These are phyloP conservation scores for Aspergillus unguis DNA, from an alignment of 2,329 filamentous ascomycete genomes.

Conservation along the genomic window DNA sequence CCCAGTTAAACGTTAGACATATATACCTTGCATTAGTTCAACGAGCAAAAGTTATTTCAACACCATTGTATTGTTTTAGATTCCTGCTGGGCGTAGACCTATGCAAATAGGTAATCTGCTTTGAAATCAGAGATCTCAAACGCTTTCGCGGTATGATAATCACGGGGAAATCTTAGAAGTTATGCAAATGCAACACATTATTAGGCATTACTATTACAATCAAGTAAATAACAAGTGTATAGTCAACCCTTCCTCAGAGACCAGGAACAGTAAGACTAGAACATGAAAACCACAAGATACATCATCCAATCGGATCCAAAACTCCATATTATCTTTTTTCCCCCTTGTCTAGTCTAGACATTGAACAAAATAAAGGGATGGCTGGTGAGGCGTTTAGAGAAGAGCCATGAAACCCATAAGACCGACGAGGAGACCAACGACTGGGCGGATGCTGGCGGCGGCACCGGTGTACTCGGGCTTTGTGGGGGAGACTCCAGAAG, in stretches of 20 bases:
- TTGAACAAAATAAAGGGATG: no score
- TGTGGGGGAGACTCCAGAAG: constrained; percentile 10
- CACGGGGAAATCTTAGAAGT: no score
- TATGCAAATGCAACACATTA: no score
- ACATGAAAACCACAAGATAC: constrained; percentile 1
- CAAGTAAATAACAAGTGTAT: no score
- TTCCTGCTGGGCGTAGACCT: not conserved
- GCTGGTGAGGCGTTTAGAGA: constrained; percentile 26
- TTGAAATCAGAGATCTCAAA: no score
- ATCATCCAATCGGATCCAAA: not conserved
- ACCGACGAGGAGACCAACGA: constrained; percentile 36
- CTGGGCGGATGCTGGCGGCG: constrained; percentile 34
- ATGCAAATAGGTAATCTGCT: no score
- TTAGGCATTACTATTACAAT: no score
- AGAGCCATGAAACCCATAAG: constrained; percentile 38
- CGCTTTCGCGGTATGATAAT: no score
- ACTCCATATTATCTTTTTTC: constrained; percentile 7
- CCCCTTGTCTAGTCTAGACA: no score
- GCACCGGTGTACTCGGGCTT: constrained; percentile 31
- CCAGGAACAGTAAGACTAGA: not conserved
- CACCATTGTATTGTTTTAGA: not conserved
- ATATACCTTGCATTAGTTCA: not conserved
- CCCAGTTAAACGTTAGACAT: not conserved
- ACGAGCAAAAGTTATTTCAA: not conserved
- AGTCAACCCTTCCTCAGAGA: no score